Evolutionary conservation across 1,284 basidiomycete genomes (phyloP), one percentile per base, ranked within the genome.

Genomic region (Ustilago lituana): DNA sequence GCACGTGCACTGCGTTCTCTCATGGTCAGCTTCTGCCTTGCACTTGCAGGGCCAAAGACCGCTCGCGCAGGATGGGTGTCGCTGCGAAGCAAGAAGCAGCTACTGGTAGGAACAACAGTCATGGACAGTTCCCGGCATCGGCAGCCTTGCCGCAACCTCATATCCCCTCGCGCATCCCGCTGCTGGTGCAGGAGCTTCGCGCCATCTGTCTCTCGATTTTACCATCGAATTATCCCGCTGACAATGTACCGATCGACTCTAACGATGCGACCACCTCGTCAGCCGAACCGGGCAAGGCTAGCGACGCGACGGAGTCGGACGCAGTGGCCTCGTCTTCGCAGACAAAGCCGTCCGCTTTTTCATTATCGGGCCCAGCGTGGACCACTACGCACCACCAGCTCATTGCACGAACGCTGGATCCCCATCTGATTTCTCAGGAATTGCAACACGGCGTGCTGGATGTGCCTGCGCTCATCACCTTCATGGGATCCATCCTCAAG

Each of bases 171-270:
- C 87, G 93, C 60, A 87, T 94, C 35, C 88, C 86, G 10, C 84
- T 86, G 8, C 86, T 94, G 39, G 86, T 94, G 31, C 78, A 85
- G 46, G 93, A 94, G 81, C 89, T 95, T 49, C 85, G 92, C 26
- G 87, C 91, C 62, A 91, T 94, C 39, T 87, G 94, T 37, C 85
- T 92, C 46, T 89, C 90, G 62, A 90, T 95, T 80, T 90, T 94
- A 72, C 83, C 85, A 14, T 63, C 66, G 46, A 65, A 64, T 38
- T 69, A 64, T 38, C 58, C 68, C 86, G 78, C 85, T 86, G 49
- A 86, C 86, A 41, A 88, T 87, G 77, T 86, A 85, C 60, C 85
- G 84, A 59, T 86, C 85, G 80, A 87, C 31, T 4, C 49, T 8
- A 50, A 45, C 14, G 58, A 32, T 23, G 29, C 40, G 1, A 31